Evolutionary conservation across 441 rosid species (phyloP).

Genomic region (Erysimum cheiri): DNA sequence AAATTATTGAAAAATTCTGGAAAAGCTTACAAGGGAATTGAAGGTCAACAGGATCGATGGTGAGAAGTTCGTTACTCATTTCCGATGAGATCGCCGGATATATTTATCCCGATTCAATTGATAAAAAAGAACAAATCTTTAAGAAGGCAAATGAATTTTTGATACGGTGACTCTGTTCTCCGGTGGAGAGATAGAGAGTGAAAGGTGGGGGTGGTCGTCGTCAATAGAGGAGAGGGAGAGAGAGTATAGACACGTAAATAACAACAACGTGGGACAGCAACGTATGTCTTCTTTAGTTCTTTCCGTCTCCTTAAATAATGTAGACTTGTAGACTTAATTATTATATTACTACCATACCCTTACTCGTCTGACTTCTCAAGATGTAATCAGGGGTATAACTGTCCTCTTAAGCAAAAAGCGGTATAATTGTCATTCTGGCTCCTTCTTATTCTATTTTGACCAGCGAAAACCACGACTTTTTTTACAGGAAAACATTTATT

Average conservation of each 20-base stretch:
- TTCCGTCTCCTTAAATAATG: conserved; percentile 10
- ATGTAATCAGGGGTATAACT: background rate
- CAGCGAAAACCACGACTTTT: too few species aligned
- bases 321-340: conserved; percentile 20
- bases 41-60: conserved; percentile 69
- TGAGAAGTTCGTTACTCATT: conserved; percentile 77
- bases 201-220: background rate
- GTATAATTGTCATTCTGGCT: too few species aligned
- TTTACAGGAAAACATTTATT: too few species aligned
- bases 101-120: background rate
- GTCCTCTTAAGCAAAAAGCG: too few species aligned
- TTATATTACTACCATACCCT: conserved; percentile 17
- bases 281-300: conserved; percentile 12
- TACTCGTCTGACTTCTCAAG: background rate
- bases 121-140: background rate
- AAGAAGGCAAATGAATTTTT: background rate
- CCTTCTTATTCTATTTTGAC: too few species aligned
- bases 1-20: background rate
- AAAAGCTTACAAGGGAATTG: conserved; percentile 70
- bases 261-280: conserved; percentile 15
- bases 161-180: background rate
- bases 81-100: conserved; percentile 20
- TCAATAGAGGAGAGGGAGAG: conserved; percentile 18
- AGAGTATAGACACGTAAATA: background rate
- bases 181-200: conserved; percentile 25